Evolutionary conservation across 257 asterid genomes (phyloP), one percentile per base, ranked within the genome.

Genomic region (Dorcoceras hygrometricum): DNA sequence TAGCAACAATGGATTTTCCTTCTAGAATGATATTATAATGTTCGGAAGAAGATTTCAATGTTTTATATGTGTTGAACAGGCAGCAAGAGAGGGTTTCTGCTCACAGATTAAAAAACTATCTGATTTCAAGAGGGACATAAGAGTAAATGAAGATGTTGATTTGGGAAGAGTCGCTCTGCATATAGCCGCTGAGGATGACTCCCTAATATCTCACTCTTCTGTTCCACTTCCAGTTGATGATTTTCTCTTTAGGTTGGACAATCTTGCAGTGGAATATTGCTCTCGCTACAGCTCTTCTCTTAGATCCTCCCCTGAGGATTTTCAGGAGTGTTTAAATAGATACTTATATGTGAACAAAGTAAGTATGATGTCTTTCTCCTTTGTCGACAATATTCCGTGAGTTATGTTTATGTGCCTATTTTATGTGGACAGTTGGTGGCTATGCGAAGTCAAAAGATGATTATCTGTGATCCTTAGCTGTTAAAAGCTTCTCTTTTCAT

Each of bases 201-300:
- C 95, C 66, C 84, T 89, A 12, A 51, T 89, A 55, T 87, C 96
- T 3, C 96, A 89, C 75, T 89, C 95, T 55, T 89, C 96, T 61
- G 96, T 89, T 72, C 90, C 96, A 1, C 93, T 89, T 27, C 96
- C 96, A 10, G 95, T 89, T n/a, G 90, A 83, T 66, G 92, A 85
- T 82, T 87, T 86, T 62, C 36, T 83, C 29, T 78, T 72, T 36
- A 80, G 96, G 74, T 74, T 89, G 84, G 89, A 84, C 73, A 78
- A 73, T 80, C 95, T 89, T 55, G 83, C 96, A 4, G 75, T 86
- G 82, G 90, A 78, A 48, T 87, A 83, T 73, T 87, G 90, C 79
- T 77, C 90, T 51, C 84, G 71, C 31, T 89, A 85, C 80, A 73
- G 87, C 78, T 83, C 92, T 62, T 85, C 91, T 14, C 67, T 80